Evolutionary conservation across 1,284 basidiomycete genomes (phyloP).

Genomic region (Ceratobasidium sp.): DNA sequence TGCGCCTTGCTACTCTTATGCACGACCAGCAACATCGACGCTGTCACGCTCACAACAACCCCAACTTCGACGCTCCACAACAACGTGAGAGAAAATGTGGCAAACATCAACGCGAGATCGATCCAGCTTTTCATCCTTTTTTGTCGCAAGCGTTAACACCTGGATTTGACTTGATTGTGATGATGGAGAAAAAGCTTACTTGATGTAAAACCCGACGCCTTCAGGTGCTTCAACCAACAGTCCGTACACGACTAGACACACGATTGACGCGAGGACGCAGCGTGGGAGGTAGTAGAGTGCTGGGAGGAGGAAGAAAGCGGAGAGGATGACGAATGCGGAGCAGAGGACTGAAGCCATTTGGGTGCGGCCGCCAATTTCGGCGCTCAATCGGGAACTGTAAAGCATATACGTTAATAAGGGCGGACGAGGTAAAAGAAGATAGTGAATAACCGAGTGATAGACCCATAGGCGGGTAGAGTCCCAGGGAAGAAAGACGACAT

Average conservation of each 20-base stretch:
- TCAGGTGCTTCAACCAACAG: slow-evolving; percentile 88
- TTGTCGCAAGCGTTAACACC: neutral
- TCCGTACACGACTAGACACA: slow-evolving; percentile 85
- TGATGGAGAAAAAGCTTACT: slow-evolving; percentile 74
- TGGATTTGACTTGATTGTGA: slow-evolving; percentile 3
- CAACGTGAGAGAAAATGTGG: slow-evolving; percentile 86
- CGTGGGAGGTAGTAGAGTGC: slow-evolving; percentile 83
- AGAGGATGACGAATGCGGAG: slow-evolving; percentile 78
- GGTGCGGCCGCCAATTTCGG: slow-evolving; percentile 85
- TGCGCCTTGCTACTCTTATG: slow-evolving; percentile 84
- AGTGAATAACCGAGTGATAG: slow-evolving; percentile 76
- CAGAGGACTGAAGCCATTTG: slow-evolving; percentile 90
- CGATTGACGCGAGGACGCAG: slow-evolving; percentile 83
- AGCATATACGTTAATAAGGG: neutral
- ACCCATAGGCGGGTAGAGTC: slow-evolving; percentile 88
- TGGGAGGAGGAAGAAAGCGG: slow-evolving; percentile 88
- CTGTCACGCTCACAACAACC: slow-evolving; percentile 84
- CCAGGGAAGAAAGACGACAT: slow-evolving; percentile 84
- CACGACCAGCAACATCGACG: slow-evolving; percentile 89
- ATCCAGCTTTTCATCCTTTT: slow-evolving; percentile 87
- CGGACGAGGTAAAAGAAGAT: slow-evolving; percentile 3
- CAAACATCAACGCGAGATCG: slow-evolving; percentile 83
- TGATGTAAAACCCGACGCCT: slow-evolving; percentile 85
- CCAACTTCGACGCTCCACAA: slow-evolving; percentile 87
- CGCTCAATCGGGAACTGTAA: slow-evolving; percentile 82